phyloP scores from a whole-genome alignment of 1,284 basidiomycete species.

The Xerocomus nothofagi region DNA sequence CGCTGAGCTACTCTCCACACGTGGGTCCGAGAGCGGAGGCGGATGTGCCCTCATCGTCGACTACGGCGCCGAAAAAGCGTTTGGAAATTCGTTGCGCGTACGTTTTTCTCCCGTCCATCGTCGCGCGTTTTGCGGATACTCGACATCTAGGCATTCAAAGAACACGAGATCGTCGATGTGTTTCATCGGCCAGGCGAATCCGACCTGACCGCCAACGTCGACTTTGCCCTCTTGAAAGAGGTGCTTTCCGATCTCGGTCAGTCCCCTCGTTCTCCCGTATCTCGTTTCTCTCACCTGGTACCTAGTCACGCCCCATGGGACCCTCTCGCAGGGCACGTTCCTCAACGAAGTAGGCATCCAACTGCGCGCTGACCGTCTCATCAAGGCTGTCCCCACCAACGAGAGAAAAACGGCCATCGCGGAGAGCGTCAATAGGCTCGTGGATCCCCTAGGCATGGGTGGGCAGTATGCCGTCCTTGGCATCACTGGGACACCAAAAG shows the following conservation, averaged over 20 bases:
- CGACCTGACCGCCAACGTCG: slow-evolving; percentile 95
- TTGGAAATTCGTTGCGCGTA: slow-evolving; percentile 81
- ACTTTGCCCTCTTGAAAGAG: slow-evolving; percentile 88
- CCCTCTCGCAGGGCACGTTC: slow-evolving; percentile 70
- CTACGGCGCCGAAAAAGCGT: slow-evolving; percentile 80
- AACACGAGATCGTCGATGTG: slow-evolving; percentile 84
- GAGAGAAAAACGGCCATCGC: slow-evolving; percentile 51
- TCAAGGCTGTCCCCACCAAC: slow-evolving; percentile 44
- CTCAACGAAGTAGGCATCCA: slow-evolving; percentile 70
- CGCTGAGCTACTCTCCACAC: slow-evolving; percentile 51
- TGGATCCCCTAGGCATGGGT: slow-evolving; percentile 67
- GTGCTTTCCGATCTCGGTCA: slow-evolving; percentile 66
- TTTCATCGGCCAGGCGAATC: slow-evolving; percentile 86
- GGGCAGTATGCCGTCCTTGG: slow-evolving; percentile 64
- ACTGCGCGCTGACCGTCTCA: slow-evolving; percentile 57
- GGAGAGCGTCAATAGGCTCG: slow-evolving; percentile 52
- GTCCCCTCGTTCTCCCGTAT: slow-evolving; percentile 18
- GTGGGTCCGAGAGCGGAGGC: slow-evolving; percentile 40
- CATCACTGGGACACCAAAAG: slow-evolving; percentile 36
- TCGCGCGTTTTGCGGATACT: not conserved
- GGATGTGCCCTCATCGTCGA: slow-evolving; percentile 89
- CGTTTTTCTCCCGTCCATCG: slow-evolving; percentile 28
- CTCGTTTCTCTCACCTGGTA: not conserved
- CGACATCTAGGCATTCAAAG: slow-evolving; percentile 74
- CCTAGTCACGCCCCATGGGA: slow-evolving; percentile 54